Conservation (phyloP, 1,139 yeast species). For the Komagataea norvegica region DNA sequence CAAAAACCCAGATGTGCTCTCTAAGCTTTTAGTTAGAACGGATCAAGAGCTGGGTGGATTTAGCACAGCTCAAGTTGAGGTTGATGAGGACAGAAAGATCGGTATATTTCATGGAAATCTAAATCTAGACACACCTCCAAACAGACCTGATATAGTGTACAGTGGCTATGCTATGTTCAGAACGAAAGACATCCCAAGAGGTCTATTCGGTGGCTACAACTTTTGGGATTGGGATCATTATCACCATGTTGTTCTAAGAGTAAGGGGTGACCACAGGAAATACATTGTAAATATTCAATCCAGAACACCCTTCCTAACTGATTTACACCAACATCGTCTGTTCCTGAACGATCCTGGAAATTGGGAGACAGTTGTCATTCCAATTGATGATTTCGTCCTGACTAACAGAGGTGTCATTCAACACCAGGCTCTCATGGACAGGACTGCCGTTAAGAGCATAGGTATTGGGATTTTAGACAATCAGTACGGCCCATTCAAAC, state of each 20-base stretch:
- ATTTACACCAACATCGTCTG: conserved; percentile 76
- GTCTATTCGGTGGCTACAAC: conserved; percentile 31
- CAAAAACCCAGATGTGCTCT: conserved; percentile 40
- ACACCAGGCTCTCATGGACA: conserved; percentile 61
- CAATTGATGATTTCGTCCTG: conserved; percentile 72
- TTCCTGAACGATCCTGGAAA: conserved; percentile 69
- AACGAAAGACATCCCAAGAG: conserved; percentile 51
- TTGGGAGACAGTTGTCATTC: conserved; percentile 82
- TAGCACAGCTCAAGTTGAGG: conserved; percentile 57
- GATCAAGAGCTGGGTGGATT: conserved; percentile 78
- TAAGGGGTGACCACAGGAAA: conserved; percentile 69
- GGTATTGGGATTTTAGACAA: conserved; percentile 80
- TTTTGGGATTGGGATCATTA: conserved; percentile 63
- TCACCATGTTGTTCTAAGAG: conserved; percentile 60
- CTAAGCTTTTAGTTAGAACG: conserved; percentile 52
- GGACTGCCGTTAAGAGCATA: conserved; percentile 61
- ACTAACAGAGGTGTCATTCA: conserved; percentile 82
- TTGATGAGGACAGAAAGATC: conserved; percentile 33
- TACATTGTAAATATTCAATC: conserved; percentile 80
- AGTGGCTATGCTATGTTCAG: conserved; percentile 89
- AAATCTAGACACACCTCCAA: conserved; percentile 69
- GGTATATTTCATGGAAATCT: conserved; percentile 70
- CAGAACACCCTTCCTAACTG: conserved; percentile 72
- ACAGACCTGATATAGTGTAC: conserved; percentile 60
- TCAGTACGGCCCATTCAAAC: conserved; percentile 70